Evolutionary conservation across 2,329 filamentous ascomycete species (phyloP), one percentile per base, ranked within the genome.

Genomic region (Beauveria sp.): DNA sequence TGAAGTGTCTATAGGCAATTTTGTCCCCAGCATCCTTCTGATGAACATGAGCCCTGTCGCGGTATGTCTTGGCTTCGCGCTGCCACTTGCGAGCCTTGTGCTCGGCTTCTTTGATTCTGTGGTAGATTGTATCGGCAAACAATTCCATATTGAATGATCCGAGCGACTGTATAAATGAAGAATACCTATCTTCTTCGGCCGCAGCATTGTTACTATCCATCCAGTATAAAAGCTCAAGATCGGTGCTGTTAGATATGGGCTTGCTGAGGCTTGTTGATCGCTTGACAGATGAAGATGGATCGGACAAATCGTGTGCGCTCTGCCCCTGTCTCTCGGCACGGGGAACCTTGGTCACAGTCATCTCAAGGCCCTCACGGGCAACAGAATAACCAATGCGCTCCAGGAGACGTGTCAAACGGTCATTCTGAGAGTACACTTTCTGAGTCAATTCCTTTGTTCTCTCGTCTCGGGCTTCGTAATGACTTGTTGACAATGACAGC

Each of bases 1-100:
- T 98, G 79, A 99, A 99, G 56, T 93, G 88, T 64, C 89, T 88
- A 72, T 95, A 97, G 2, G 95, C 93, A 70, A 99, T 97, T 79
- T 98, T 98, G 67, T 96, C 91, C 68, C 96, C 91, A 0, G 91
- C 87, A 69, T 98, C 95, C 69, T 88, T 89, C 66, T 96, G 90
- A 51, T 88, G 80, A 16, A 83, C 79, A 67, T 96, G 90, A 9
- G 91, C 89, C 71, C 93, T 93, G 66, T 98, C 95, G 14, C 93
- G 86, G 69, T 96, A 97, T 1, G 85, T 84, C 40, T 91, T 86
- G 34, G 90, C 88, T 71, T 99, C 95, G 63, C 91, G 91, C 69
- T 95, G 92, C 80, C 93, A 93, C 75, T 96, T 98, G 62, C 93
- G 89, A 20, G 93, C 93, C 63, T 95, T 88, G 67, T 95, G 88